A percentile compares a stretch with the other conserved stretches of the same genome.
phyloP scores from a whole-genome alignment of 441 rosid species.

The Rhodomyrtus psidioides region DNA sequence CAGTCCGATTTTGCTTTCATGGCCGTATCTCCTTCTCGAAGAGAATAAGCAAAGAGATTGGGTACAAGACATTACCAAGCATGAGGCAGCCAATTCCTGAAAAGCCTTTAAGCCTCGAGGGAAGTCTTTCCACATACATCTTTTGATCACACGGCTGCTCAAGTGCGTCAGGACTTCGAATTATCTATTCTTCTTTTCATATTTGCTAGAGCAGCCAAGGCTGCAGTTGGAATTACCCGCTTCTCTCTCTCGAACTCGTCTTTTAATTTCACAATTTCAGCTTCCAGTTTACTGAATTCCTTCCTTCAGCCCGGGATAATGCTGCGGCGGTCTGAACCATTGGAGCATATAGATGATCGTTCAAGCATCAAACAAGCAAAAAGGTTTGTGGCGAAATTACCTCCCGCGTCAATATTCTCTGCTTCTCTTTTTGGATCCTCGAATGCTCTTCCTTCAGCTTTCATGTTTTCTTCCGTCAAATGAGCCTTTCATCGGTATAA shows the following conservation, averaged over 20 bases:
- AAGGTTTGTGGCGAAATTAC: not conserved
- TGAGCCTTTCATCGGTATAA: not conserved
- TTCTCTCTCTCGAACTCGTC: not conserved
- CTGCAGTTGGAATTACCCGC: constrained; percentile 3
- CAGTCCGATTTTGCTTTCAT: not conserved
- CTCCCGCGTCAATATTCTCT: not conserved
- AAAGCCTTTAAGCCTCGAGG: not conserved
- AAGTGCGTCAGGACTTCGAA: not conserved
- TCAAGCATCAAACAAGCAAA: not conserved
- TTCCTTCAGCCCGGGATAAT: not conserved
- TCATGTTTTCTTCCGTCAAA: not conserved
- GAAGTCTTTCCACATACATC: not conserved
- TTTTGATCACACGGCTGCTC: not conserved
- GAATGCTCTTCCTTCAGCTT: not conserved
- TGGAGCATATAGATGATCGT: too few relatives aligned
- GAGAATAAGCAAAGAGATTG: not conserved
- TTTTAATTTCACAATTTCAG: not conserved
- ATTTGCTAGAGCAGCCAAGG: constrained; percentile 1
- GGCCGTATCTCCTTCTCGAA: not conserved
- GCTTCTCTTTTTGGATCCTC: constrained; percentile 1
- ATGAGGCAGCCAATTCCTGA: not conserved
- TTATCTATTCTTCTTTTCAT: not conserved
- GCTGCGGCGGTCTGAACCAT: not conserved
- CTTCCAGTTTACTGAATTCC: constrained; percentile 7
- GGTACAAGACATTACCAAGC: not conserved